Evolutionary conservation across 306 rosid genomes (phyloP), one percentile per base, ranked within the genome.

Genomic region (Rosa multiflora): DNA sequence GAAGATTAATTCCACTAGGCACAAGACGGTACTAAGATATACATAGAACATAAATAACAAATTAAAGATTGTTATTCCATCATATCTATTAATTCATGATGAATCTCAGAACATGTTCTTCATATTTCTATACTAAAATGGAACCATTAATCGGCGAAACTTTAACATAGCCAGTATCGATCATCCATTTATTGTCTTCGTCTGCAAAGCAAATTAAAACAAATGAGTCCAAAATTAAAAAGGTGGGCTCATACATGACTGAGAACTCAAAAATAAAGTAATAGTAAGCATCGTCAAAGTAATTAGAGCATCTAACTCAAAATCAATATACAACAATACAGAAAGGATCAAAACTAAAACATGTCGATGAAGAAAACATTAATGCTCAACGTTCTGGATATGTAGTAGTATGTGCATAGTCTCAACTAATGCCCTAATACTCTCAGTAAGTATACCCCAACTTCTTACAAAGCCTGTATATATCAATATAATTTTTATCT

Each of bases 151-250:
- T 44, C 12, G 35, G 32, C 8, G 32, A 44, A 42, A 42, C 66
- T 70, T 59, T 43, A 4, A 63, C 29, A 29, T 63, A 59, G 2
- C 1, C 8, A 26, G 4, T 29, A 32, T 63, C 2, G 67, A 11
- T 91, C 89, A 87, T 74, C 85, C 89, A 73, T 67, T 87, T 46
- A 87, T 70, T 70, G 86, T 83, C 82, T 88, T 85, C 64, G 61
- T 89, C 97, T 92, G 88, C 84, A 78, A 78, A 63, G 35, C 8
- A 44, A 39, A 47, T 21, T 37, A 64, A 26, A 39, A 23, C 17
- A 64, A 62, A 43, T 17, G 3, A 39, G 3, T 13, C 5, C 4
- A 12, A 39, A n/a, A 4, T 58, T 4, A 10, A 0, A 35, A 66
- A 15, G 70, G 23, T 2, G 3, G 8, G 9, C 20, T 13, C 18